These are phyloP conservation scores for Peziza echinospora DNA, from an alignment of 495 filamentous ascomycete genomes.

Conservation along the genomic window DNA sequence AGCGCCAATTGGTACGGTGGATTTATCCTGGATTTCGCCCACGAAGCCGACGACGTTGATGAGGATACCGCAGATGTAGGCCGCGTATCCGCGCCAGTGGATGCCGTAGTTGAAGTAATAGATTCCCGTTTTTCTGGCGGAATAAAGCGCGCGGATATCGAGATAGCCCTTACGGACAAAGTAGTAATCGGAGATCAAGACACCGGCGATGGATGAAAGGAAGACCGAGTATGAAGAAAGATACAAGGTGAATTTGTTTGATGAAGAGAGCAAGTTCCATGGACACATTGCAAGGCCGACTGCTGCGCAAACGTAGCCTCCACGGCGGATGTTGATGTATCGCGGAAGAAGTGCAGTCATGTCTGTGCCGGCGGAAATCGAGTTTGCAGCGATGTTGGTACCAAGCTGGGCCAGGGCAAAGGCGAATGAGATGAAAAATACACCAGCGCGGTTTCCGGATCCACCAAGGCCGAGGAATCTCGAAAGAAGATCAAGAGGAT, in stretches of 20 bases:
- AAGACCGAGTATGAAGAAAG: conserved; percentile 91
- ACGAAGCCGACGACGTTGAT: conserved; percentile 89
- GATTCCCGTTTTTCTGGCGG: conserved; percentile 37
- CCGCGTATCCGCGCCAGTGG: conserved; percentile 62
- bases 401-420: conserved; percentile 76
- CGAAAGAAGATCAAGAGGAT: conserved; percentile 55
- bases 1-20: conserved; percentile 46
- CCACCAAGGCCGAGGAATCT: conserved; percentile 54
- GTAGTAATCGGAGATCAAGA: conserved; percentile 83
- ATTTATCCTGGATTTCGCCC: conserved; percentile 42
- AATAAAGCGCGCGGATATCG: conserved; percentile 59
- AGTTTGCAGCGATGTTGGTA: conserved; percentile 87
- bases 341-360: conserved; percentile 76
- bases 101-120: conserved; percentile 59
- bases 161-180: conserved; percentile 66
- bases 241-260: conserved; percentile 89
- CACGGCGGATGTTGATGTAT: conserved; percentile 72
- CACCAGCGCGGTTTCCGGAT: conserved; percentile 58
- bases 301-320: conserved; percentile 68
- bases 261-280: conserved; percentile 53
- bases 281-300: conserved; percentile 79
- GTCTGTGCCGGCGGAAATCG: conserved; percentile 73
- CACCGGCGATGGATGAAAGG: conserved; percentile 75
- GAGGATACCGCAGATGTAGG: conserved; percentile 66
- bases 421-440: conserved; percentile 65